Base-by-base conservation (phyloP, 2,329 filamentous ascomycete species). In the Cercospora citrullina region DNA sequence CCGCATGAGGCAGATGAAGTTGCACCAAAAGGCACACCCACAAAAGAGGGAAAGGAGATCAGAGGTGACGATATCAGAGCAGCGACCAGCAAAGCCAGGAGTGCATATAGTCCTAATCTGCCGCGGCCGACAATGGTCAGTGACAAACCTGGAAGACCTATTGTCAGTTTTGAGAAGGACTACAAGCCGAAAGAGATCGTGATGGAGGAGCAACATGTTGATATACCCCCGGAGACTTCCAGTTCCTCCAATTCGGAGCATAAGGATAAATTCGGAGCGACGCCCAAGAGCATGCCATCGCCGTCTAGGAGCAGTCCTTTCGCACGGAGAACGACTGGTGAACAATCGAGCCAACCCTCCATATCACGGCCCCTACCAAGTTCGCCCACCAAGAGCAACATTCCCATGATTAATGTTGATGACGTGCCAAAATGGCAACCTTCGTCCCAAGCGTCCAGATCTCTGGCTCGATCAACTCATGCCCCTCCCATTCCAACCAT, bases 161-260 rank as follows among this genome's bases (percentile, higher is more conserved):
- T 98, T 84, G 94, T 98, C 85, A 98, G 94, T 86, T 98, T 98
- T 85, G 87, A 96, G 81, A 87, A 87, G 76, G 87, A 90, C 78
- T 97, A 92, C 89, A 91, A 89, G 84, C 87, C 89, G 77, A 87
- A 87, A 78, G 89, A 91, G 78, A 84, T 91, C 85, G 90, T 93
- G 87, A 81, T 87, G 83, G 91, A 90, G 80, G 80, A 83, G 66
- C 80, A 81, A 31, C 76, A 77, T 30, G 66, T 60, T 23, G 79
- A 78, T 2, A 62, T 73, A 3, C 39, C 21, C 6, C 51, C 62
- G 30, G 28, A 16, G 26, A 53, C 31, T 21, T 30, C 7, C 23
- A 33, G 12, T 30, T 26, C 26, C 23, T 36, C 62, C 10, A 21
- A 42, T 45, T 23, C 64, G 9, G 60, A 64, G 31, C 60, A 68